Conservation (phyloP, 139 green algal species). For the Chlorella sp. region DNA sequence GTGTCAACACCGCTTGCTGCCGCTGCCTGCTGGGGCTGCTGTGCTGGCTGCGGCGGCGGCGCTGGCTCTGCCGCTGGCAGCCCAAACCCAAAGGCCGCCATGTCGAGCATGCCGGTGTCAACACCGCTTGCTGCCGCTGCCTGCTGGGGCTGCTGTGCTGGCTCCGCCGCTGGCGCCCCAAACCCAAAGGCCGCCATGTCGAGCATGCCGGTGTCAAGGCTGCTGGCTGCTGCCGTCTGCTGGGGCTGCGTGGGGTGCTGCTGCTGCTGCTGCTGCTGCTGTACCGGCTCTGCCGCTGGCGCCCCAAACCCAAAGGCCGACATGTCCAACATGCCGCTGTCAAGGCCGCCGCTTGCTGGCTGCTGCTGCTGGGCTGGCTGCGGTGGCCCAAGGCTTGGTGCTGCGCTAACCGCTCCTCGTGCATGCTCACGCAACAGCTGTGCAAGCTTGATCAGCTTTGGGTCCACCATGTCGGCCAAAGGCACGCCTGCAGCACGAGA, state of each 20-base stretch:
- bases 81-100: background rate
- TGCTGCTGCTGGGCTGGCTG: background rate
- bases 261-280: background rate
- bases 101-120: background rate
- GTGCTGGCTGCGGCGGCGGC: background rate
- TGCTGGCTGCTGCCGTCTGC: background rate
- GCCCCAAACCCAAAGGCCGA: conserved; percentile 47
- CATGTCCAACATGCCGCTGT: conserved; percentile 61
- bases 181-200: conserved; percentile 44
- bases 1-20: conserved; percentile 8
- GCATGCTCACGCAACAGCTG: background rate
- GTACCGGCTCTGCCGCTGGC: background rate
- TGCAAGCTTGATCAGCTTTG: background rate
- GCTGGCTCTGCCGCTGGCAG: background rate
- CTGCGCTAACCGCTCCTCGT: background rate
- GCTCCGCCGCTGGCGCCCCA: background rate
- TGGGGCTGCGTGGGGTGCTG: background rate
- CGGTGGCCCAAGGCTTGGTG: no score
- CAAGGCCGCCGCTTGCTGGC: conserved; percentile 2
- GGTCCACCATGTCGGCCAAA: background rate
- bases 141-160: background rate
- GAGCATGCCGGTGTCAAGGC: conserved; percentile 38
- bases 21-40: no score
- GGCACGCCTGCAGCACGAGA: background rate
- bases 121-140: background rate